These are phyloP conservation scores for Sclerotinia minor DNA, from an alignment of 2,329 filamentous ascomycete genomes.

Conservation along the genomic window DNA sequence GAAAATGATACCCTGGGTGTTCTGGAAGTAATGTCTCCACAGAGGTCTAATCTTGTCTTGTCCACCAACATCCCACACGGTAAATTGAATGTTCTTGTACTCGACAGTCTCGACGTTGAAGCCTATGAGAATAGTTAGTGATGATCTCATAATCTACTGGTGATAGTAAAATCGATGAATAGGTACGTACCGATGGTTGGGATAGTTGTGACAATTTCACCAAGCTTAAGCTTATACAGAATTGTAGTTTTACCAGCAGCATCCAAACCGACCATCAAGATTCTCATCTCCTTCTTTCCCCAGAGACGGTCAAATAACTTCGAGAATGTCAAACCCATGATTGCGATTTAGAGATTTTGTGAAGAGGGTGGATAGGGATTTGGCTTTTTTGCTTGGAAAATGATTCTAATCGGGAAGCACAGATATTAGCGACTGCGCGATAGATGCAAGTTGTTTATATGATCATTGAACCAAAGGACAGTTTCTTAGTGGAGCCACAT, in stretches of 20 bases:
- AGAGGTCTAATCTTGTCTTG: slow-evolving; percentile 99
- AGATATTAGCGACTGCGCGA: slow-evolving; percentile 27
- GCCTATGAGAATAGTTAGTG: slow-evolving; percentile 51
- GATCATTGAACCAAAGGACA: slow-evolving; percentile 33
- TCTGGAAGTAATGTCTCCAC: slow-evolving; percentile 99
- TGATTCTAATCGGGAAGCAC: slow-evolving; percentile 28
- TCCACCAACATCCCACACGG: slow-evolving; percentile 99
- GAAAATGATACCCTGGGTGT: slow-evolving; percentile 99
- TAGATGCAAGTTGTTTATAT: slow-evolving; percentile 30
- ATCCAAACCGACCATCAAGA: slow-evolving; percentile 99
- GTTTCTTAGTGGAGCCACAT: slow-evolving; percentile 30
- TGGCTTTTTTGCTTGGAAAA: slow-evolving; percentile 36
- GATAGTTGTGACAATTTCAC: slow-evolving; percentile 98
- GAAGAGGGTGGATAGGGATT: slow-evolving; percentile 41
- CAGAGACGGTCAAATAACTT: slow-evolving; percentile 95
- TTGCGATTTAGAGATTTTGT: slow-evolving; percentile 53
- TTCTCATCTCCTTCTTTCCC: slow-evolving; percentile 99
- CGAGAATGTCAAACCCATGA: slow-evolving; percentile 97
- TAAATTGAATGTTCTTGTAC: slow-evolving; percentile 99
- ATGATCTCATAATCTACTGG: slow-evolving; percentile 30
- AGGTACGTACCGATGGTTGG: slow-evolving; percentile 84
- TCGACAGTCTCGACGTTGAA: slow-evolving; percentile 99
- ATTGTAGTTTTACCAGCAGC: slow-evolving; percentile 99
- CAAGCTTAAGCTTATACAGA: slow-evolving; percentile 99
- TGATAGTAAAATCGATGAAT: slow-evolving; percentile 14